Base-by-base conservation (phyloP, 768 basidiomycete species). In the Auricularia sp. region DNA sequence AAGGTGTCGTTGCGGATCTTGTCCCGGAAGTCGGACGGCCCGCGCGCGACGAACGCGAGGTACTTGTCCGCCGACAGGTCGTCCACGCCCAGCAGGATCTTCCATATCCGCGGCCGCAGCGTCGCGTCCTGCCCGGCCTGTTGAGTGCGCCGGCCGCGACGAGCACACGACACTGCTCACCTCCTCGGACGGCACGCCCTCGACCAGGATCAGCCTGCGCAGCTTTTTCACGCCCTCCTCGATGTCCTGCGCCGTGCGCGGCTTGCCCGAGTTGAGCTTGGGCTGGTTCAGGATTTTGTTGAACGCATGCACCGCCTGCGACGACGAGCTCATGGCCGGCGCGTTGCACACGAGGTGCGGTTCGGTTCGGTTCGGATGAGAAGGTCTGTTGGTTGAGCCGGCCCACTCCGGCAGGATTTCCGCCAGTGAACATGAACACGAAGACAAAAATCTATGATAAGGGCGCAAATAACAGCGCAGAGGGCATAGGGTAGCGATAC, bases 1-100 rank as follows among this genome's bases (percentile, higher is more conserved):
- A 98, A 98, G 0, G 95, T 97, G 71, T 98, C 95, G 70, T 98
- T 98, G 71, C 93, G 82, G 65, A 98, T 94, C 78, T 95, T 95
- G 76, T 92, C 89, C 69, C 89, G 80, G 63, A 94, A 91, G 71
- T 90, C 85, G 70, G 92, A 94, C 62, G 93, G 91, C 3, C 92
- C 92, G 64, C 89, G 82, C 62, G 85, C 82, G 42, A 94, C 90
- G 75, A 92, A 92, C 68, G 84, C 78, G 62, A 92, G 78, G 72
- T 89, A 94, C 1, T 80, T 84, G 62, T 89, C 85, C 2, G 88
- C 82, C n/a, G 90, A 83, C 5, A 97, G 71, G 21, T 89, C 87
- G 65, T 88, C 85, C 0, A 97, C 87, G 54, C 87, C 85, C 33
- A 98, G 79, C 51, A 98, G 82, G 63, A 98, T 89, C 76, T 96